Percentiles rank a stretch among this genome's conserved stretches.
These are phyloP conservation scores for Platismatia glauca DNA, from an alignment of 495 filamentous ascomycete species.

Conservation along the genomic window DNA sequence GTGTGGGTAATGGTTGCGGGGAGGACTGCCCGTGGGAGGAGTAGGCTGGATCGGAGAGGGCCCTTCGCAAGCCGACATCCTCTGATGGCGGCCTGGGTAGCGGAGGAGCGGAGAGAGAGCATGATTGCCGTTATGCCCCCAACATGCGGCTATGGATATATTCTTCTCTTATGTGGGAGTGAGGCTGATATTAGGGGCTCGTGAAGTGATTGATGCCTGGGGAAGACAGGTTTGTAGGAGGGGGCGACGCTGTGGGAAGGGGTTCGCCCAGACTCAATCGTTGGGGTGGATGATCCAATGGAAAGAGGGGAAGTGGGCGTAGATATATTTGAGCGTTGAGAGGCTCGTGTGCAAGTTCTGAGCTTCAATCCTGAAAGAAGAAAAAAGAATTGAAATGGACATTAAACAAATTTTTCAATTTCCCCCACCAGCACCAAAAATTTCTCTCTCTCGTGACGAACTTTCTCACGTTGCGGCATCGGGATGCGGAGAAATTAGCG, in stretches of 20 bases:
- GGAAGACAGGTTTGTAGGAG: background rate
- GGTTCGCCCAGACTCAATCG: background rate
- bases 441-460: no score
- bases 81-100: conserved; percentile 6
- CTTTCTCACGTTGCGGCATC: background rate
- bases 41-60: background rate
- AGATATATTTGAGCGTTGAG: background rate
- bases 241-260: background rate
- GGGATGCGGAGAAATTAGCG: conserved; percentile 1
- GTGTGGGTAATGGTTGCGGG: background rate
- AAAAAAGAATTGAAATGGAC: background rate
- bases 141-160: conserved; percentile 9
- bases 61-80: conserved; percentile 13
- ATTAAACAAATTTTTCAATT: background rate
- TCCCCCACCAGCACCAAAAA: conserved; percentile 1
- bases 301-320: background rate
- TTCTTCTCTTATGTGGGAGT: background rate
- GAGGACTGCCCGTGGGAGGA: conserved; percentile 3
- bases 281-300: background rate
- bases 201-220: background rate
- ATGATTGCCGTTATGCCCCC: conserved; percentile 4
- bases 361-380: no score
- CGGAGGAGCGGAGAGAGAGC: conserved; percentile 19
- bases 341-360: background rate
- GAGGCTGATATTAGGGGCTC: background rate